Percentiles rank a stretch among this genome's conserved stretches.
These are phyloP conservation scores for Blastobotrys parvus DNA, from an alignment of 805 yeast genomes.

Conservation along the genomic window DNA sequence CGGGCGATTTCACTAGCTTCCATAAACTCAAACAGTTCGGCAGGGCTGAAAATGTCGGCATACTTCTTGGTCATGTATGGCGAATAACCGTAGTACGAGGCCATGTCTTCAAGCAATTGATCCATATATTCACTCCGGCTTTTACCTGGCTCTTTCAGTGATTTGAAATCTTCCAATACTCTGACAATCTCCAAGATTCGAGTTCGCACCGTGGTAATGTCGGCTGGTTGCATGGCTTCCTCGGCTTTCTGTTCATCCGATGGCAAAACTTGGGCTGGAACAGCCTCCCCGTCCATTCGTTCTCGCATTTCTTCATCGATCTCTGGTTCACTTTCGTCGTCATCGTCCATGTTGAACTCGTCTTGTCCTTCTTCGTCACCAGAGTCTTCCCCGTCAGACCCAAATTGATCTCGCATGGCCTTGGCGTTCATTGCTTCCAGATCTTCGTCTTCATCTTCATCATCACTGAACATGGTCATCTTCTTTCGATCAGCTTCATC, in stretches of 20 bases:
- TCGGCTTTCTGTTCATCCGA: conserved; percentile 50
- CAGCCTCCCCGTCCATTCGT: conserved; percentile 7
- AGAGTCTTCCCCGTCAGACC: conserved; percentile 14
- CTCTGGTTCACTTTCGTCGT: conserved; percentile 45
- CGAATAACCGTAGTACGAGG: conserved; percentile 89
- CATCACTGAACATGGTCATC: conserved; percentile 76
- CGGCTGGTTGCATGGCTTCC: conserved; percentile 44
- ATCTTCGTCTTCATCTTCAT: conserved; percentile 55
- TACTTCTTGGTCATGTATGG: conserved; percentile 89
- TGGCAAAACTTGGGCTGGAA: conserved; percentile 55
- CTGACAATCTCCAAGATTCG: conserved; percentile 94
- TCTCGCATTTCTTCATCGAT: conserved; percentile 31
- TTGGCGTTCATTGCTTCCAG: conserved; percentile 21
- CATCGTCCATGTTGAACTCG: conserved; percentile 14
- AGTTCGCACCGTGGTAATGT: conserved; percentile 75
- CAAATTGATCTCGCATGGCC: conserved; percentile 16
- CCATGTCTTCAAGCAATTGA: conserved; percentile 75
- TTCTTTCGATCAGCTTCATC: conserved; percentile 42
- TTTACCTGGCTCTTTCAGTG: conserved; percentile 73
- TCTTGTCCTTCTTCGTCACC: conserved; percentile 16
- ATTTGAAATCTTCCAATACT: conserved; percentile 84
- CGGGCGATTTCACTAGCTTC: conserved; percentile 97
- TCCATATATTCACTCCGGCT: conserved; percentile 77
- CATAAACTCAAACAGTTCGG: conserved; percentile 96
- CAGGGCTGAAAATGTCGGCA: conserved; percentile 83